A percentile compares a stretch with the other conserved stretches of the same genome.
Conservation (phyloP, 768 basidiomycete species). For the Leccinellum luteum region DNA sequence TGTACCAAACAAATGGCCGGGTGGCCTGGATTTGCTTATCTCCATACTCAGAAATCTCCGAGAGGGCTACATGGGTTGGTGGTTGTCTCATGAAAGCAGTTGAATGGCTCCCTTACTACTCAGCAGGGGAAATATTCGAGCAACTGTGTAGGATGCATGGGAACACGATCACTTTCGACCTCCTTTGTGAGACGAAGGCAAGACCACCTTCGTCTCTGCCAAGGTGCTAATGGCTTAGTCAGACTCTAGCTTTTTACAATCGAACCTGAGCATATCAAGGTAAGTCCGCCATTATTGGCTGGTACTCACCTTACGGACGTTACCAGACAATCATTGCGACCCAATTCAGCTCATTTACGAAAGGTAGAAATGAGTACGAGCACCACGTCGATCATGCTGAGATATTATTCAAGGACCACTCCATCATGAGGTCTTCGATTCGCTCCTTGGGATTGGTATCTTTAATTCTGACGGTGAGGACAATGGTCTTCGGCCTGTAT, state of each 20-base stretch:
- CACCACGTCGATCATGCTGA: constrained; percentile 17
- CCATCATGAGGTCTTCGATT: constrained; percentile 3
- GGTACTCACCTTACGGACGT: not conserved
- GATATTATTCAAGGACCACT: constrained; percentile 11
- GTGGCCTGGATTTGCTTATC: constrained; percentile 33
- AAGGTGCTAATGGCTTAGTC: not conserved
- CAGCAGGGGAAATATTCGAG: constrained; percentile 29
- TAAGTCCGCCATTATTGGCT: not conserved
- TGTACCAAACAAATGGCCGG: constrained; percentile 33
- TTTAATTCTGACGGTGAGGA: constrained; percentile 51
- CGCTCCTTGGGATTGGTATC: constrained; percentile 51
- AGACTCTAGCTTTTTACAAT: constrained; percentile 38
- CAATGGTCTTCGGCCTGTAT: not conserved
- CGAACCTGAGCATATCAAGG: constrained; percentile 48
- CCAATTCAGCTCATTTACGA: constrained; percentile 39
- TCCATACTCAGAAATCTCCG: constrained; percentile 17
- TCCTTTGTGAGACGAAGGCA: constrained; percentile 40
- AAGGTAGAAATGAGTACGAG: constrained; percentile 22
- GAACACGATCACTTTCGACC: constrained; percentile 30
- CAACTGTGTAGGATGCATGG: constrained; percentile 28
- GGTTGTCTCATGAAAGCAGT: not conserved
- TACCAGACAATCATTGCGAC: constrained; percentile 40
- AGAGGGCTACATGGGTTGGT: constrained; percentile 27
- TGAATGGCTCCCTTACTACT: not conserved
- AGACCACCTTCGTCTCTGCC: constrained; percentile 4